Percentiles rank a stretch among this genome's conserved stretches.
These are phyloP conservation scores for Sporothrix humicola DNA, from an alignment of 2,329 filamentous ascomycete genomes.

Conservation along the genomic window DNA sequence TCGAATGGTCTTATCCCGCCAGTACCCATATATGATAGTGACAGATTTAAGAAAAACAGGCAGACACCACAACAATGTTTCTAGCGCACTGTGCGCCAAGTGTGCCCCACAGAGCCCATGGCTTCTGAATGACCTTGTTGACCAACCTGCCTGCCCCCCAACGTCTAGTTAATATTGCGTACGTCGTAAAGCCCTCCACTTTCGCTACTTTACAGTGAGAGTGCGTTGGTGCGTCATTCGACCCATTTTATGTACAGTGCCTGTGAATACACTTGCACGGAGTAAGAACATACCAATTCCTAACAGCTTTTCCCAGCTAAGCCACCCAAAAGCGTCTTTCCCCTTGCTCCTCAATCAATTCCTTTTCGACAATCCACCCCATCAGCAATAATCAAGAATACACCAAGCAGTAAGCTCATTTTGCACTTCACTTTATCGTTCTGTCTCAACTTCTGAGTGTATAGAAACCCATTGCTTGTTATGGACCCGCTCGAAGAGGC, in stretches of 20 bases:
- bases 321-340: not conserved
- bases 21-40: too few species aligned
- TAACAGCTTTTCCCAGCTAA: not conserved
- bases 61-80: not conserved
- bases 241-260: not conserved
- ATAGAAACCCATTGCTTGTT: conserved; percentile 5
- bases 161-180: too few species aligned
- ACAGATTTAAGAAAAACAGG: not conserved
- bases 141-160: too few species aligned
- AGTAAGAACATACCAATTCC: not conserved
- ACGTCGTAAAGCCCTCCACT: too few species aligned
- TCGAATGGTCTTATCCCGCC: too few species aligned
- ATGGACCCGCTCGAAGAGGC: conserved; percentile 60
- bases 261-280: not conserved
- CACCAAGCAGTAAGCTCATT: not conserved
- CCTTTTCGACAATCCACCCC: not conserved
- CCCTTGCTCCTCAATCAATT: not conserved
- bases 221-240: not conserved
- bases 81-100: not conserved
- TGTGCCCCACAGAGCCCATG: too few species aligned
- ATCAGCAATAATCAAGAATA: not conserved
- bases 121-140: too few species aligned
- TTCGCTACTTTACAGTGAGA: too few species aligned
- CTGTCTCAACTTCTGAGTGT: not conserved
- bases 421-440: not conserved